Conservation (phyloP, 306 rosid genomes). For the Dryas drummondii region DNA sequence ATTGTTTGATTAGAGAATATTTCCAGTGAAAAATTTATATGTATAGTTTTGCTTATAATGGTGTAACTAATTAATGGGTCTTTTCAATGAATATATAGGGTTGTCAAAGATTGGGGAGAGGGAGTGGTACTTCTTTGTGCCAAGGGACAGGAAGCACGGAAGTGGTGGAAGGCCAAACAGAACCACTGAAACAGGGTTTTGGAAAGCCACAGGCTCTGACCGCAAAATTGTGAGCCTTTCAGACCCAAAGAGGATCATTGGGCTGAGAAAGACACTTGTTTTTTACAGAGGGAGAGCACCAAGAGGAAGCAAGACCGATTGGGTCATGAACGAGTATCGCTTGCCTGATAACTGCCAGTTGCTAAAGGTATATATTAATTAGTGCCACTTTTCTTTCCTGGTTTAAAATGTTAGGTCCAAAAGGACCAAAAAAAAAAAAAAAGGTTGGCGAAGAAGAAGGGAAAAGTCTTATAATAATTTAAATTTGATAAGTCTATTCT, state of each 20-base stretch:
- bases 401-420: too few relatives aligned
- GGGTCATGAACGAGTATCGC: constrained; percentile 99
- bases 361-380: constrained; percentile 51
- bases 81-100: constrained; percentile 31
- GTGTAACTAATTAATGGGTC: neutral
- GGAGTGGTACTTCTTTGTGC: constrained; percentile 98
- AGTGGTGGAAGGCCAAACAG: constrained; percentile 92
- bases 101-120: constrained; percentile 83
- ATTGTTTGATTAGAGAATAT: too few relatives aligned
- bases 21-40: too few relatives aligned
- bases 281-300: constrained; percentile 92
- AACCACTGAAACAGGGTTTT: constrained; percentile 83
- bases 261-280: constrained; percentile 85
- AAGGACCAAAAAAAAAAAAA: too few relatives aligned
- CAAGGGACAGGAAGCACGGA: constrained; percentile 89
- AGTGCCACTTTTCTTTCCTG: neutral
- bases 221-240: constrained; percentile 66
- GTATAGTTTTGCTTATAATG: neutral
- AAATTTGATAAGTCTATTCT: too few relatives aligned
- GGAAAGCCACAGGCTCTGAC: constrained; percentile 98
- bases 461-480: too few relatives aligned
- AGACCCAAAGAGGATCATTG: constrained; percentile 66
- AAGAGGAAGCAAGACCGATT: constrained; percentile 80
- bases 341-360: constrained; percentile 59
- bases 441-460: too few relatives aligned